phyloP scores from a whole-genome alignment of 2,329 filamentous ascomycete genomes.

The Pseudogymnoascus sp. region DNA sequence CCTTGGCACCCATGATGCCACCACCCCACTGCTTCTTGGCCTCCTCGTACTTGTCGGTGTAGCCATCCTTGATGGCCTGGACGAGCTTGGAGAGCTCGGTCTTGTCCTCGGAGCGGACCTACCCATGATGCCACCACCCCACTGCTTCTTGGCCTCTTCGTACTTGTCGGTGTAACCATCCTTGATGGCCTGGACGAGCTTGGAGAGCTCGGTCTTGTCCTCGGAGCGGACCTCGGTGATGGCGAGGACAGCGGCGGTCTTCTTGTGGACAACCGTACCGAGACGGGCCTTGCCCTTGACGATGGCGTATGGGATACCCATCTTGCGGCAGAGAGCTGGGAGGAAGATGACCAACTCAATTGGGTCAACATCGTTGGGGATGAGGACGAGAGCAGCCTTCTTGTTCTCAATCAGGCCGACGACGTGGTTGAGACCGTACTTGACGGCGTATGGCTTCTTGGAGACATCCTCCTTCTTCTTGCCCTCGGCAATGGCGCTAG shows the following conservation, averaged over 20 bases:
- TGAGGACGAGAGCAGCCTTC: conserved; percentile 97
- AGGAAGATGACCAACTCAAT: conserved; percentile 99
- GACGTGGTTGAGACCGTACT: conserved; percentile 99
- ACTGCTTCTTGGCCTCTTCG: conserved; percentile 83
- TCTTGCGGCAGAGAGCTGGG: conserved; percentile 98
- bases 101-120: conserved; percentile 98
- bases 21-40: conserved; percentile 92
- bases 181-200: conserved; percentile 94
- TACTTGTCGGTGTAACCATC: conserved; percentile 96
- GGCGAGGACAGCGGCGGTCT: conserved; percentile 95
- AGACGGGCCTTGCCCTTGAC: conserved; percentile 99
- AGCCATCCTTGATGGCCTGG: conserved; percentile 94
- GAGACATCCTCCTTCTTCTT: conserved; percentile 99
- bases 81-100: conserved; percentile 94
- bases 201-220: conserved; percentile 97
- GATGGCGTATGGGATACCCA: conserved; percentile 98
- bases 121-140: conserved; percentile 99
- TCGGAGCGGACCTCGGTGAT: conserved; percentile 94
- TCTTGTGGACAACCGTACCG: conserved; percentile 99
- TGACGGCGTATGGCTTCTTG: conserved; percentile 99
- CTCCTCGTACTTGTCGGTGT: conserved; percentile 91
- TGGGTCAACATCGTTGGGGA: conserved; percentile 98
- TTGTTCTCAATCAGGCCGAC: conserved; percentile 97
- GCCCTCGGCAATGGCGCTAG: conserved; percentile 92
- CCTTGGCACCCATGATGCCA: conserved; percentile 99